Percentiles rank a stretch among this genome's conserved stretches.
Conservation (phyloP, 2,329 filamentous ascomycete genomes). For the Alternaria alternata region DNA sequence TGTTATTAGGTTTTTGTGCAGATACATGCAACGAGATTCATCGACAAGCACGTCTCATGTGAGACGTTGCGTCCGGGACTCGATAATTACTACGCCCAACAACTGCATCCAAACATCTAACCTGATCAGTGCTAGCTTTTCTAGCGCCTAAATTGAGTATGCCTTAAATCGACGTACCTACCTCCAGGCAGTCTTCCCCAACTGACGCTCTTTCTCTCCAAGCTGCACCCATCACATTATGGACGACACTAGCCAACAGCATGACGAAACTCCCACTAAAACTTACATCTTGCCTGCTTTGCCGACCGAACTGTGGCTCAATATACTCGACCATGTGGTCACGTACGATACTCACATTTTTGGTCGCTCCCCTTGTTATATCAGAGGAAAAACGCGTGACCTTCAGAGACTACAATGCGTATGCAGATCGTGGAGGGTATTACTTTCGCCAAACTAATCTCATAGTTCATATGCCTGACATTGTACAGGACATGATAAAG, state of each 20-base stretch:
- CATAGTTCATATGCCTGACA: background rate
- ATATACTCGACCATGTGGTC: constrained; percentile 5
- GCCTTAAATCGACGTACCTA: background rate
- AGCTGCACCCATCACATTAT: background rate
- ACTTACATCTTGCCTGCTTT: background rate
- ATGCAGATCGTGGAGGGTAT: constrained; percentile 1
- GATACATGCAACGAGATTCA: no score
- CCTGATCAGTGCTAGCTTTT: background rate
- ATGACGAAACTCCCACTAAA: background rate
- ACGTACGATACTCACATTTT: constrained; percentile 8
- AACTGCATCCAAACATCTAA: background rate
- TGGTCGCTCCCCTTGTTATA: background rate
- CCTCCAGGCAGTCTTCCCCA: background rate
- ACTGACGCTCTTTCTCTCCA: background rate
- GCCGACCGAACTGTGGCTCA: constrained; percentile 7
- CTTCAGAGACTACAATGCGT: constrained; percentile 2
- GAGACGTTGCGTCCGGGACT: background rate
- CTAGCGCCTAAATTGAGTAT: background rate
- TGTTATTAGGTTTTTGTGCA: no score
- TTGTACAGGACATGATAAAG: background rate
- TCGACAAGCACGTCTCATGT: no score
- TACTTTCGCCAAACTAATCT: background rate
- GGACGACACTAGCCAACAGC: background rate
- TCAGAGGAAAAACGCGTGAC: background rate
- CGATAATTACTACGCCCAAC: no score